phyloP scores from a whole-genome alignment of 1,139 yeast species.

The Geotrichum fermentans region DNA sequence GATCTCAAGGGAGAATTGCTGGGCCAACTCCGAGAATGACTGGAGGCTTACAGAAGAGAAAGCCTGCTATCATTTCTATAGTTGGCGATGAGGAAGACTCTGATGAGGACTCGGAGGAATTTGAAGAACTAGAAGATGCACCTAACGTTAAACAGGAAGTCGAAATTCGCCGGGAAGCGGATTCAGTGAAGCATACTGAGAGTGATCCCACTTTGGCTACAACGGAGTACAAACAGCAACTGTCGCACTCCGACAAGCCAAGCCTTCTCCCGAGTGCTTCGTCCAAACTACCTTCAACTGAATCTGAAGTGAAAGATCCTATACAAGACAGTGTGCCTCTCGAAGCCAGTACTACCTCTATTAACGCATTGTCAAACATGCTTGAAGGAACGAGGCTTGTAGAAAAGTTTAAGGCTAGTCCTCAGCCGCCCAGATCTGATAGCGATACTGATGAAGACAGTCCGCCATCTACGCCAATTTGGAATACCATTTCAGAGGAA shows the following conservation, averaged over 20 bases:
- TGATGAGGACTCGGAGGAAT: conserved; percentile 39
- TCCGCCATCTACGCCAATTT: neutral
- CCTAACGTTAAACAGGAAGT: neutral
- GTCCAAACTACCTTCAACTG: no score
- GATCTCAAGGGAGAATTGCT: conserved; percentile 10
- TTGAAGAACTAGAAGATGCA: conserved; percentile 5
- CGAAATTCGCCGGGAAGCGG: neutral
- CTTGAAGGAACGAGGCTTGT: no score
- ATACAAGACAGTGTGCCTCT: neutral
- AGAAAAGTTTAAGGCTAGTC: no score
- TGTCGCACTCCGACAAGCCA: no score
- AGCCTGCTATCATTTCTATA: conserved; percentile 14
- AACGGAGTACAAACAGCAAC: no score
- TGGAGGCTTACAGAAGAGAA: conserved; percentile 17
- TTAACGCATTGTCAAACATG: neutral
- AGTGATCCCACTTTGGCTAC: neutral
- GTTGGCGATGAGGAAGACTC: conserved; percentile 21
- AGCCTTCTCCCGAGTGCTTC: no score
- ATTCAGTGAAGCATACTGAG: neutral
- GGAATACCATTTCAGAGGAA: conserved; percentile 2
- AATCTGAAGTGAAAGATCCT: neutral
- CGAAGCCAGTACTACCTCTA: neutral
- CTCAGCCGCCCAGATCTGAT: no score
- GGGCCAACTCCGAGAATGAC: conserved; percentile 26
- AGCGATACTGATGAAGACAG: neutral